These are phyloP conservation scores for Rutstroemia sp. DNA, from an alignment of 2,329 filamentous ascomycete genomes.

Conservation along the genomic window DNA sequence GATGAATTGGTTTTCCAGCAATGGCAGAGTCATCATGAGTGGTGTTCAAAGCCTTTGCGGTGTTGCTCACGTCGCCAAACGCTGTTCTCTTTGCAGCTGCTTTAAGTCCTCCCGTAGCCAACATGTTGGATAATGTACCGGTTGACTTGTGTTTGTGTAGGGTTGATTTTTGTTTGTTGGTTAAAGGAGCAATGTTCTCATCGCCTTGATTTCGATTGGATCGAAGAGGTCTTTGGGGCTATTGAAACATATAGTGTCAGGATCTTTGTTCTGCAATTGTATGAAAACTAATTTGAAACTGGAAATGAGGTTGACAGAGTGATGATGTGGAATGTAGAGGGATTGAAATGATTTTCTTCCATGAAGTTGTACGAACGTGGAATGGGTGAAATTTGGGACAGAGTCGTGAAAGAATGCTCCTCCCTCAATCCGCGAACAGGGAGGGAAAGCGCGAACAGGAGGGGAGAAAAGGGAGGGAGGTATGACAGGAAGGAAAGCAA, in stretches of 20 bases:
- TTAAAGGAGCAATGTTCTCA: constrained; percentile 56
- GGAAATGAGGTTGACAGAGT: constrained; percentile 17
- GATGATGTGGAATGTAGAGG: constrained; percentile 14
- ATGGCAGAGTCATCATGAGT: constrained; percentile 51
- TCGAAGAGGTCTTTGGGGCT: constrained; percentile 65
- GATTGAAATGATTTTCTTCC: background rate
- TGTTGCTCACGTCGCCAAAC: constrained; percentile 79
- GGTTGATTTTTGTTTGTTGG: constrained; percentile 41
- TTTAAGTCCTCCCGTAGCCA: constrained; percentile 50
- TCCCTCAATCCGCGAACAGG: background rate
- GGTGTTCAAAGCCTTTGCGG: constrained; percentile 31
- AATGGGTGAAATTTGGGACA: background rate
- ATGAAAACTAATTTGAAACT: constrained; percentile 8
- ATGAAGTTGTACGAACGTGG: background rate
- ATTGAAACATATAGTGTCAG: constrained; percentile 26
- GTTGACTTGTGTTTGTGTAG: constrained; percentile 78
- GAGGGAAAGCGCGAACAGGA: constrained; percentile 1
- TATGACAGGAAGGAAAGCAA: constrained; percentile 12
- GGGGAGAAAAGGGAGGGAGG: background rate
- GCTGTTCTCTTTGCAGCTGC: constrained; percentile 66
- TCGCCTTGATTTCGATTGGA: constrained; percentile 53
- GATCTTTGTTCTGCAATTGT: constrained; percentile 7
- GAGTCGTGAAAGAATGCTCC: background rate
- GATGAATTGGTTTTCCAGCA: constrained; percentile 34
- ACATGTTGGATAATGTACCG: constrained; percentile 46